A percentile compares a stretch with the other conserved stretches of the same genome.
Evolutionary conservation across 208 protist genomes (phyloP).

Genomic region (Acanthamoeba lenticulata): DNA sequence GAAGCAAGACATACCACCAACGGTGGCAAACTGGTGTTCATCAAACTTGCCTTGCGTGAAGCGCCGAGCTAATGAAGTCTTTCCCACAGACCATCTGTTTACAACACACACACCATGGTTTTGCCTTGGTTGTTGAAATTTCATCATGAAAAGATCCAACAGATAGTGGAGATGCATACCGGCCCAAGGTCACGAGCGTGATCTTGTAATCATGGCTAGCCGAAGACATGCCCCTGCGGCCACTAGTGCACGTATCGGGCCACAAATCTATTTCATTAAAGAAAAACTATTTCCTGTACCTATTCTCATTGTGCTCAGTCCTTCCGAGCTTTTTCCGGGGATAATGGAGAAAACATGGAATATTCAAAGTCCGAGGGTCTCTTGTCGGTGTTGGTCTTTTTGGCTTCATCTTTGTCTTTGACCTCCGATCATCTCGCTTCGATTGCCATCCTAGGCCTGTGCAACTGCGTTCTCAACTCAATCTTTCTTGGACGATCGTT

Average conservation of each 20-base stretch:
- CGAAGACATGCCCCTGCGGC: not conserved
- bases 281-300: not conserved
- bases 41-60: slow-evolving; percentile 32
- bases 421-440: not conserved
- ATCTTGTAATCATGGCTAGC: slow-evolving; percentile 24
- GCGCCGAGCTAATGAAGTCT: not conserved
- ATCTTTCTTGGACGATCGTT: not conserved
- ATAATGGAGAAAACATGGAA: not conserved
- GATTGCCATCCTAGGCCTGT: not conserved
- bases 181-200: not conserved
- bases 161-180: not conserved
- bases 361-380: not conserved
- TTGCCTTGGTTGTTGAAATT: too few relatives aligned
- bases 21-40: slow-evolving; percentile 43
- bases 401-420: not conserved
- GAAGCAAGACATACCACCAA: not conserved
- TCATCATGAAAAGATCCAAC: too few relatives aligned
- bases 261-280: not conserved
- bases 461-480: not conserved
- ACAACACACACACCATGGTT: not conserved
- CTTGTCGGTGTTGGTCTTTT: not conserved
- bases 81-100: slow-evolving; percentile 33
- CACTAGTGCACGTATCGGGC: not conserved
- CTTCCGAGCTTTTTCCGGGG: not conserved
- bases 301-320: not conserved